A percentile compares a stretch with the other conserved stretches of the same genome.
phyloP scores from a whole-genome alignment of 1,284 basidiomycete genomes.

The Puccinia polysora region DNA sequence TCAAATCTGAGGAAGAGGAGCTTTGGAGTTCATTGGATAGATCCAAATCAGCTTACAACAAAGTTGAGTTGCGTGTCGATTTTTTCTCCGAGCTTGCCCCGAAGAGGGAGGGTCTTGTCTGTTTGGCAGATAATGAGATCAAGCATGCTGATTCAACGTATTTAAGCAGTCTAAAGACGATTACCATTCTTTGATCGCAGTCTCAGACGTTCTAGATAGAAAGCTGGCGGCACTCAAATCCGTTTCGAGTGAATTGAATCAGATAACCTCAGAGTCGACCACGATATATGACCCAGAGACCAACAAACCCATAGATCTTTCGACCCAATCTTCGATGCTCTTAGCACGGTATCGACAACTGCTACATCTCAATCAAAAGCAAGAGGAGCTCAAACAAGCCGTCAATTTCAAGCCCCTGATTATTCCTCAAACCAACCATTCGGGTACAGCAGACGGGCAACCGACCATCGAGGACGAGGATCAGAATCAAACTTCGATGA shows the following conservation, averaged over 20 bases:
- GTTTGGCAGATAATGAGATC: not conserved
- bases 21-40: slow-evolving; percentile 20
- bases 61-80: slow-evolving; percentile 18
- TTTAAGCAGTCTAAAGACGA: slow-evolving; percentile 24
- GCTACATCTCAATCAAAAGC: not conserved
- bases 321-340: slow-evolving; percentile 8
- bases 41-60: slow-evolving; percentile 17
- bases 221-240: slow-evolving; percentile 26
- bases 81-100: no score
- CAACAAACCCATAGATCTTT: slow-evolving; percentile 27
- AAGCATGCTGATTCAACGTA: not conserved
- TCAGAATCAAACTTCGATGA: not conserved
- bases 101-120: no score
- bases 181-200: slow-evolving; percentile 24
- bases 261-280: slow-evolving; percentile 18
- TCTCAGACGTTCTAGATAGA: slow-evolving; percentile 35
- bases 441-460: not conserved
- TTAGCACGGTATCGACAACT: not conserved
- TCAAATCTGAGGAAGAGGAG: slow-evolving; percentile 22
- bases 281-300: slow-evolving; percentile 26
- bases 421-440: not conserved
- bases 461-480: not conserved
- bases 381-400: not conserved
- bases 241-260: slow-evolving; percentile 23
- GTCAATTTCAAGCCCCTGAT: not conserved